Conservation (phyloP, 164 flowering plant genomes). For the Tetracentron sinense region DNA sequence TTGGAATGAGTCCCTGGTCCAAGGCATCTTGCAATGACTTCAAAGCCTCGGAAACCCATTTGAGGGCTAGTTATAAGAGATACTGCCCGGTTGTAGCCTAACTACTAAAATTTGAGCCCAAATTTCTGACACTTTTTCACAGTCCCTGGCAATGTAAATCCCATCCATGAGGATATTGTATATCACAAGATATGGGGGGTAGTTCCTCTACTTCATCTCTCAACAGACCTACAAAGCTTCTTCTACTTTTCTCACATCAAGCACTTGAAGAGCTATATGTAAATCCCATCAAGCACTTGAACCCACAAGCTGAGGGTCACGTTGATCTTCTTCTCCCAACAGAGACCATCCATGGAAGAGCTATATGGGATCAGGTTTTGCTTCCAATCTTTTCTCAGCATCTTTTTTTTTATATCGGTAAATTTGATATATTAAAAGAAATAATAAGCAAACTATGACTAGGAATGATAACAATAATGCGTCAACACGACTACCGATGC, state of each 20-base stretch:
- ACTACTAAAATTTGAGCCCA: slow-evolving; percentile 54
- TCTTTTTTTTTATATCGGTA: no score
- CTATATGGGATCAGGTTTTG: slow-evolving; percentile 73
- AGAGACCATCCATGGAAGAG: slow-evolving; percentile 65
- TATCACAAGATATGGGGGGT: slow-evolving; percentile 71
- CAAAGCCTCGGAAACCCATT: slow-evolving; percentile 66
- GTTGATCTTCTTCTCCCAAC: slow-evolving; percentile 49
- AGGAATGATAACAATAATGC: no score
- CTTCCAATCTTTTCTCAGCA: slow-evolving; percentile 63
- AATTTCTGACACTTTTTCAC: slow-evolving; percentile 46
- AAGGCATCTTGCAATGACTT: slow-evolving; percentile 54
- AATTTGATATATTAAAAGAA: no score
- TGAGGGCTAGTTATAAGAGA: slow-evolving; percentile 73
- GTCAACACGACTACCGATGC: no score
- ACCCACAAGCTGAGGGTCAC: slow-evolving; percentile 59
- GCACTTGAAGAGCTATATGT: slow-evolving; percentile 77
- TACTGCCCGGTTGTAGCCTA: slow-evolving; percentile 64
- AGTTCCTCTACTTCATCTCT: slow-evolving; percentile 44
- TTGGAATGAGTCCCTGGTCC: slow-evolving; percentile 53
- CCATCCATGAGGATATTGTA: slow-evolving; percentile 84
- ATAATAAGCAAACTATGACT: no score
- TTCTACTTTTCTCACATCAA: slow-evolving; percentile 60
- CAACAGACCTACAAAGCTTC: slow-evolving; percentile 52
- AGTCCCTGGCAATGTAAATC: slow-evolving; percentile 49
- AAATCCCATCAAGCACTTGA: slow-evolving; percentile 42